Evolutionary conservation across 345 rosid genomes (phyloP), one percentile per base, ranked within the genome.

Genomic region (Syzygium grande): DNA sequence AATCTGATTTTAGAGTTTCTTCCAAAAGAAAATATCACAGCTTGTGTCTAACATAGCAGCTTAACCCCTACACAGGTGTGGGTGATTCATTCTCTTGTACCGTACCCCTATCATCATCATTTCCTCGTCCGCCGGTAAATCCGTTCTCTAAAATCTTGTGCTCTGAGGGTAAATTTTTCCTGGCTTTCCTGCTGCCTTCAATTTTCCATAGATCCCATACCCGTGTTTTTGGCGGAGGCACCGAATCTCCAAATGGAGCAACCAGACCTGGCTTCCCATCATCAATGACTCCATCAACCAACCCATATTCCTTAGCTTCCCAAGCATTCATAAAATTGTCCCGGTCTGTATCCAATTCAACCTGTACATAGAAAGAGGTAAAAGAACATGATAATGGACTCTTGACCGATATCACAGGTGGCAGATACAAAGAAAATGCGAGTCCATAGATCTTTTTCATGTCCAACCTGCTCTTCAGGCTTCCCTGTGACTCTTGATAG

Each of bases 281-380:
- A 84, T 97, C 99, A 9, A 97, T 95, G 9, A 97, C 98, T 87
- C 79, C 93, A 87, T 97, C 99, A 8, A 97, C 89, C 89, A 97
- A 91, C 5, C 99, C 99, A 15, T 97, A 97, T 85, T 95, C 98
- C 92, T 95, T 96, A 16, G 99, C 98, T 89, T 97, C 96, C 99
- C 99, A 97, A 34, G 99, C 94, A 89, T 91, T 93, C 99, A 97
- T 94, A 93, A 95, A 97, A 83, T 95, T 92, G 86, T 97, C 98
- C 54, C 96, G 95, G 86, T 92, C 97, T 51, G 98, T 94, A 88
- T 97, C 99, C 61, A 90, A 87, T 86, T 95, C 98, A 30, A 97
- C 91, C 99, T 97, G 92, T 87, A 86, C 61, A 79, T 55, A 29
- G 84, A 56, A 86, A 86, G 17, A 30, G 21, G 46, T 38, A 51